These are phyloP conservation scores for Mucor racemosus DNA, from an alignment of 371 early-diverging fungal species.

Conservation along the genomic window DNA sequence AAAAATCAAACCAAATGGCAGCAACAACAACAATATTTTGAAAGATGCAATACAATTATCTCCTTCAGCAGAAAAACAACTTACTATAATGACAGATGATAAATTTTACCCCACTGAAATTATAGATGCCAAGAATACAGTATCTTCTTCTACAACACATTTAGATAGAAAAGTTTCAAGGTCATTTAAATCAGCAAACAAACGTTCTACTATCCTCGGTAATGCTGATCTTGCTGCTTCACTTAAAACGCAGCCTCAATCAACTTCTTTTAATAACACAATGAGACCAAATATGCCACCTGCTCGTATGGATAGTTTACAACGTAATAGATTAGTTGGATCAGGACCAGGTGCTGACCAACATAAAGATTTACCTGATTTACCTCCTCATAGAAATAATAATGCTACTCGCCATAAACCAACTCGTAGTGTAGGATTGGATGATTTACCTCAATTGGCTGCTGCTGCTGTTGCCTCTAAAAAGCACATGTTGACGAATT, in stretches of 20 bases:
- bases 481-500: not conserved
- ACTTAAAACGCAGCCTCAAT: constrained; percentile 12
- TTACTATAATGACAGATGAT: constrained; percentile 27
- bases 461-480: constrained; percentile 29
- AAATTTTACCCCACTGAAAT: constrained; percentile 52
- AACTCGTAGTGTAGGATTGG: constrained; percentile 34
- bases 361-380: constrained; percentile 36
- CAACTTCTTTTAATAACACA: not conserved
- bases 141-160: constrained; percentile 54
- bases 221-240: constrained; percentile 32
- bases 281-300: constrained; percentile 10
- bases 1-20: constrained; percentile 24
- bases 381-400: constrained; percentile 14
- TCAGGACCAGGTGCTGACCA: constrained; percentile 12
- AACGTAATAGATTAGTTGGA: constrained; percentile 3
- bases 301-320: constrained; percentile 41
- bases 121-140: constrained; percentile 47
- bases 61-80: constrained; percentile 26
- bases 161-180: constrained; percentile 66
- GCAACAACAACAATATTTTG: not conserved
- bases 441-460: constrained; percentile 39
- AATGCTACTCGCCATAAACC: constrained; percentile 22
- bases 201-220: constrained; percentile 53
- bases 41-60: constrained; percentile 27
- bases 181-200: constrained; percentile 62